A percentile compares a stretch with the other conserved stretches of the same genome.
Evolutionary conservation across 2,329 filamentous ascomycete genomes (phyloP).

Genomic region (Daldinia sp.): DNA sequence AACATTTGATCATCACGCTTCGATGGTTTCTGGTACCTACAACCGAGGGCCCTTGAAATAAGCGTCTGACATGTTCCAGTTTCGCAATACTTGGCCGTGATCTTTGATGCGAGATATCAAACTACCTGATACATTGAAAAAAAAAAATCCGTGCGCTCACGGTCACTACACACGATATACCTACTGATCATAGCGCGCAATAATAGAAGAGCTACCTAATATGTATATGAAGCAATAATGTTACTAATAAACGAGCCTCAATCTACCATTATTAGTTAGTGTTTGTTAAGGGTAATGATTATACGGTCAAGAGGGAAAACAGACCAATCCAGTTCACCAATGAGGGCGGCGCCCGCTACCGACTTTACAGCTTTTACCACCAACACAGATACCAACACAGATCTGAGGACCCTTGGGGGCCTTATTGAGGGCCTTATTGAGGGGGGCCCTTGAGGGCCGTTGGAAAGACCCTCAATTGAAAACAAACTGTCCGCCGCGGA

Average conservation of each 20-base stretch:
- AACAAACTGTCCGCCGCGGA: constrained; percentile 8
- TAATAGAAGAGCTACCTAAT: constrained; percentile 5
- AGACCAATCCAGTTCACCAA: constrained; percentile 26
- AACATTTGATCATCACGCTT: constrained; percentile 40
- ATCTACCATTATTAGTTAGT: constrained; percentile 15
- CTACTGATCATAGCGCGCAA: constrained; percentile 6
- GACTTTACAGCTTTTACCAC: neutral
- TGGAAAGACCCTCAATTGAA: neutral
- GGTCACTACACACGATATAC: neutral
- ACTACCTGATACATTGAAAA: constrained; percentile 19
- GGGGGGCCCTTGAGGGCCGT: constrained; percentile 5
- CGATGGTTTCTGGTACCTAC: constrained; percentile 14
- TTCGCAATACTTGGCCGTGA: constrained; percentile 36
- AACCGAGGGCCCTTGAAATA: constrained; percentile 29
- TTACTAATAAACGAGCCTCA: constrained; percentile 24
- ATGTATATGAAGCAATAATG: constrained; percentile 15
- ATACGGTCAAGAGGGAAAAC: constrained; percentile 18
- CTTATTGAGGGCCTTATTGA: neutral
- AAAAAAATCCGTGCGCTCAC: constrained; percentile 4
- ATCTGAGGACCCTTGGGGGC: constrained; percentile 25
- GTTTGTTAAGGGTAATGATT: constrained; percentile 28
- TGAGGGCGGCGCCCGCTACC: constrained; percentile 30
- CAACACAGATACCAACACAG: constrained; percentile 18
- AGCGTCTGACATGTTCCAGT: constrained; percentile 37
- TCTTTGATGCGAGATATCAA: constrained; percentile 31